Percentiles rank a stretch among this genome's conserved stretches.
phyloP scores from a whole-genome alignment of 345 rosid species.

The Eutrema yunnanense region DNA sequence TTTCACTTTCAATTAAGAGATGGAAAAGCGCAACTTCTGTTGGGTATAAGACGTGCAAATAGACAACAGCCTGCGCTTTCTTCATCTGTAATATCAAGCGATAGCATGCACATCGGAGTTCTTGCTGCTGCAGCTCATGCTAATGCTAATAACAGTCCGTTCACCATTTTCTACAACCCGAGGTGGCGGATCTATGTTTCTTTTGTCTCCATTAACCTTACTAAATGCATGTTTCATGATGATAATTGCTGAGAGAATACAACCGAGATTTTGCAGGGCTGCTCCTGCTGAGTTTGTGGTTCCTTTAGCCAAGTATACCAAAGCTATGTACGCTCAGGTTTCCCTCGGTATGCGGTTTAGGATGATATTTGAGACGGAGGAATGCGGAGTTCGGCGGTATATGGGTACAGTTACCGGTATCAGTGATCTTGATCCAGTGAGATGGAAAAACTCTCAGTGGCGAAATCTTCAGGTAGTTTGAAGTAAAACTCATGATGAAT shows the following conservation, averaged over 20 bases:
- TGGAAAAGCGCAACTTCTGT: slow-evolving; percentile 79
- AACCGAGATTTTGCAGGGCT: slow-evolving; percentile 52
- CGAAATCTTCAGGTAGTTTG: slow-evolving; percentile 88
- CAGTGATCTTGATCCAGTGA: slow-evolving; percentile 76
- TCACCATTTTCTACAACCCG: slow-evolving; percentile 89
- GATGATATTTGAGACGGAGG: slow-evolving; percentile 98
- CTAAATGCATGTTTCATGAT: not conserved
- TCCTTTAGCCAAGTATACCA: slow-evolving; percentile 87
- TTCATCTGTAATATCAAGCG: slow-evolving; percentile 93
- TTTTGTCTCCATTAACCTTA: not conserved
- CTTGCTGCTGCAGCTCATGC: slow-evolving; percentile 99
- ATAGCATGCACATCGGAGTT: slow-evolving; percentile 98
- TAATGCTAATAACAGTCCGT: slow-evolving; percentile 86
- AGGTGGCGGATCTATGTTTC: slow-evolving; percentile 41
- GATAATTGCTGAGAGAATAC: slow-evolving; percentile 18
- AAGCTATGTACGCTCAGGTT: slow-evolving; percentile 82
- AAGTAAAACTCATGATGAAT: not conserved
- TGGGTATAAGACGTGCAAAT: slow-evolving; percentile 87
- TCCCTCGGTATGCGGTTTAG: slow-evolving; percentile 95
- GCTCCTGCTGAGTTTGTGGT: slow-evolving; percentile 96
- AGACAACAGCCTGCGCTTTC: slow-evolving; percentile 90
- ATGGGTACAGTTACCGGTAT: slow-evolving; percentile 95
- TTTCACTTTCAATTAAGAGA: slow-evolving; percentile 47
- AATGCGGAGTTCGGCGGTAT: slow-evolving; percentile 89
- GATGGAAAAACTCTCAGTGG: slow-evolving; percentile 98